These are phyloP conservation scores for Colletotrichum lini DNA, from an alignment of 2,329 filamentous ascomycete species.

Conservation along the genomic window DNA sequence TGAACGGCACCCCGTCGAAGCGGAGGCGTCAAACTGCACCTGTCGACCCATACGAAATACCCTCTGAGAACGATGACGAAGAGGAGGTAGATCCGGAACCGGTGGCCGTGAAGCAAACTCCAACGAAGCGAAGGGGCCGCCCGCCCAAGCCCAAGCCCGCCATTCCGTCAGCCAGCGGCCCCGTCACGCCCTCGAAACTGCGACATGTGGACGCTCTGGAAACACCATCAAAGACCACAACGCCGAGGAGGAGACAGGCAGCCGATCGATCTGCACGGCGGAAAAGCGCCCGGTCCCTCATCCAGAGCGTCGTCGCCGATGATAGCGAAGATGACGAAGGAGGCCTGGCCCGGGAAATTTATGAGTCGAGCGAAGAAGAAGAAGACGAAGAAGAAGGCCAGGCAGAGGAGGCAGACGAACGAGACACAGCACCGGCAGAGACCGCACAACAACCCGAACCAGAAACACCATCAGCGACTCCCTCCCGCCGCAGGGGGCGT, in stretches of 20 bases:
- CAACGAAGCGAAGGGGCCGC: conserved; percentile 53
- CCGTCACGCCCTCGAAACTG: conserved; percentile 55
- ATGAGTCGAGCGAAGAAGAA: conserved; percentile 68
- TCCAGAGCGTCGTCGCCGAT: conserved; percentile 78
- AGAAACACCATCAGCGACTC: conserved; percentile 62
- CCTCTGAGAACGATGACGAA: conserved; percentile 10
- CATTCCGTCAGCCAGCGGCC: conserved; percentile 45
- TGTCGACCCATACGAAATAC: conserved; percentile 36
- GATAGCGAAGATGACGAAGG: conserved; percentile 78
- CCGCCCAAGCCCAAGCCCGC: conserved; percentile 53
- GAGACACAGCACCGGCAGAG: conserved; percentile 49
- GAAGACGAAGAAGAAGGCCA: conserved; percentile 46
- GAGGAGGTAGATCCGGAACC: conserved; percentile 34
- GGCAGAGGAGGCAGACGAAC: conserved; percentile 46
- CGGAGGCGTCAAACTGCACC: conserved; percentile 52
- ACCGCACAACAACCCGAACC: conserved; percentile 49
- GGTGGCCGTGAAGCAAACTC: conserved; percentile 51
- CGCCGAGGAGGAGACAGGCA: conserved; percentile 76
- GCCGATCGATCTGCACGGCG: conserved; percentile 88
- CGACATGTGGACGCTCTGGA: conserved; percentile 50
- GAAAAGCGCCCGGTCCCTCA: conserved; percentile 84
- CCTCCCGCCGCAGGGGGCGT: conserved; percentile 58
- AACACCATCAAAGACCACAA: conserved; percentile 62
- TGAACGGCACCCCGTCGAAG: conserved; percentile 52
- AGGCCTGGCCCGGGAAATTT: conserved; percentile 78